These are phyloP conservation scores for Neurospora sp. DNA, from an alignment of 495 filamentous ascomycete genomes.

Conservation along the genomic window DNA sequence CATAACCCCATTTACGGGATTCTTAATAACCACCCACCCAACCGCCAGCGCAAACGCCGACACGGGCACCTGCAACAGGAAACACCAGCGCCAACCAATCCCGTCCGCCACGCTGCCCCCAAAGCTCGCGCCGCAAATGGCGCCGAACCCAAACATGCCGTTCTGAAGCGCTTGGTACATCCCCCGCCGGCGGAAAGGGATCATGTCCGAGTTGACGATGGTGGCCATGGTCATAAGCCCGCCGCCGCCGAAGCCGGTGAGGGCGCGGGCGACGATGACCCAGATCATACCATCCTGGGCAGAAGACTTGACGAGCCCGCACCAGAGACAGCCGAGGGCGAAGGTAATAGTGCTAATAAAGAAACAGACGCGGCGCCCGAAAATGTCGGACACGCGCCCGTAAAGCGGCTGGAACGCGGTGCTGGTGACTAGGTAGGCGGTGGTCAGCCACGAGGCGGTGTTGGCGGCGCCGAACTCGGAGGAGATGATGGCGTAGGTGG, in stretches of 20 bases:
- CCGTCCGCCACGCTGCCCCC: slow-evolving; percentile 39
- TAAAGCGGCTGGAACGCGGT: slow-evolving; percentile 49
- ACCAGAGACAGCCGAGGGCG: slow-evolving; percentile 35
- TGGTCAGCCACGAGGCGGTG: slow-evolving; percentile 59
- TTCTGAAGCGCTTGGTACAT: slow-evolving; percentile 60
- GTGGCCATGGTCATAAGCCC: slow-evolving; percentile 56
- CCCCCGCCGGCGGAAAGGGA: slow-evolving; percentile 50
- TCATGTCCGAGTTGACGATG: slow-evolving; percentile 56
- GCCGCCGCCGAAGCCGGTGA: slow-evolving; percentile 49
- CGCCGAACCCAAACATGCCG: slow-evolving; percentile 47
- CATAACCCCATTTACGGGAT: slow-evolving; percentile 12
- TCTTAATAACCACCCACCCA: slow-evolving; percentile 43
- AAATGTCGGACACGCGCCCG: slow-evolving; percentile 40
- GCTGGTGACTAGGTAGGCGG: slow-evolving; percentile 62
- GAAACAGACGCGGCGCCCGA: slow-evolving; percentile 42
- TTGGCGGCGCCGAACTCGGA: slow-evolving; percentile 42
- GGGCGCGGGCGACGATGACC: slow-evolving; percentile 35
- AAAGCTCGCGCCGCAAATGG: slow-evolving; percentile 37
- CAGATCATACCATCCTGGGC: slow-evolving; percentile 26
- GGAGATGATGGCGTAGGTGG: slow-evolving; percentile 55
- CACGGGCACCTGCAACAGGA: slow-evolving; percentile 41
- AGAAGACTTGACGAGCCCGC: slow-evolving; percentile 26
- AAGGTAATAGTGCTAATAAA: slow-evolving; percentile 38
- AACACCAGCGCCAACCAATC: slow-evolving; percentile 43
- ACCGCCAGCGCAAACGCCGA: slow-evolving; percentile 42